Evolutionary conservation across 2,329 filamentous ascomycete species (phyloP).

Genomic region (Hypoxylon sp.): DNA sequence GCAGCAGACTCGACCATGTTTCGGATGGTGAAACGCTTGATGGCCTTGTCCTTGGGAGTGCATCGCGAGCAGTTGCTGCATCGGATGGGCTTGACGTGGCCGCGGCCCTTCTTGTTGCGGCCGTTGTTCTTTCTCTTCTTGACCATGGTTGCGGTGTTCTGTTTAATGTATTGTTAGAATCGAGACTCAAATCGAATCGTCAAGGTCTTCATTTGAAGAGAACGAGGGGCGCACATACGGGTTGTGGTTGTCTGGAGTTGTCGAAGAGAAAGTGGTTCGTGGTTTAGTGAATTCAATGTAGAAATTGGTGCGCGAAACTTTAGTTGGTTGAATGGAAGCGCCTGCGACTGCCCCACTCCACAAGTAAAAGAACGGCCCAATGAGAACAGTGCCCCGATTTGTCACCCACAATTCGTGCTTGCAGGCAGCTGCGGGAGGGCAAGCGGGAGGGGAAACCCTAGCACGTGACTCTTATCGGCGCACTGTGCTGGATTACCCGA

Average conservation of each 20-base stretch:
- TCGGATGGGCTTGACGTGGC: constrained; percentile 99
- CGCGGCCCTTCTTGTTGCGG: constrained; percentile 99
- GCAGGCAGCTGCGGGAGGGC: constrained; percentile 45
- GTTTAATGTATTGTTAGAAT: constrained; percentile 33
- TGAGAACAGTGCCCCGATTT: constrained; percentile 16
- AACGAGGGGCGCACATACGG: constrained; percentile 29
- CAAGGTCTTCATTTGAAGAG: not conserved
- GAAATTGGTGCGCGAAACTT: constrained; percentile 38
- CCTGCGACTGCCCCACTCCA: constrained; percentile 17
- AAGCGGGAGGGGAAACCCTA: constrained; percentile 50
- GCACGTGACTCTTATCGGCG: constrained; percentile 35
- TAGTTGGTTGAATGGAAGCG: constrained; percentile 21
- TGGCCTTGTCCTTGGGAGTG: constrained; percentile 99
- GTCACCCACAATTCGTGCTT: not conserved
- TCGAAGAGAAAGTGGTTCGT: constrained; percentile 37
- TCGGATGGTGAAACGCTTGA: constrained; percentile 99
- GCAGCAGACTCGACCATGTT: constrained; percentile 99
- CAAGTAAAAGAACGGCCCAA: constrained; percentile 22
- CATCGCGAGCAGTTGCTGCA: constrained; percentile 82
- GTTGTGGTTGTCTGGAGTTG: constrained; percentile 34
- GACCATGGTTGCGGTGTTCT: constrained; percentile 73
- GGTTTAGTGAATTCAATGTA: constrained; percentile 20
- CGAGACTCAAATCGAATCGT: not conserved
- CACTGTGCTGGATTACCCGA: constrained; percentile 1
- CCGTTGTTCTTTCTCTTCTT: constrained; percentile 85